Evolutionary conservation across 805 yeast species (phyloP).

Genomic region (Wickerhamomyces hampshirensis): DNA sequence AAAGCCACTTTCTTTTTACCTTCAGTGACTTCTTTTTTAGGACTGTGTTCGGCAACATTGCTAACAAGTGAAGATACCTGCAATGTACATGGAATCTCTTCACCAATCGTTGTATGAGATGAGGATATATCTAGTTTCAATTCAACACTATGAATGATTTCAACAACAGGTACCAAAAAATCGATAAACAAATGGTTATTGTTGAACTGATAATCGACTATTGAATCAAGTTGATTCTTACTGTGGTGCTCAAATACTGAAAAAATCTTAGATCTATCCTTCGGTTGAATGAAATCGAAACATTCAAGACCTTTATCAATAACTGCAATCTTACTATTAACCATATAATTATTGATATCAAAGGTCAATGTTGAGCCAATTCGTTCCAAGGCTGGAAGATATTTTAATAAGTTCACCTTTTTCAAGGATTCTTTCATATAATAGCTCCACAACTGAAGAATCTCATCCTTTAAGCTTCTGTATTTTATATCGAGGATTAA

Average conservation of each 20-base stretch:
- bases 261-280: not conserved
- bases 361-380: constrained; percentile 3
- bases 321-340: too few relatives aligned
- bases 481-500: constrained; percentile 41
- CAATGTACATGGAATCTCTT: constrained; percentile 47
- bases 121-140: constrained; percentile 27
- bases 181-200: constrained; percentile 35
- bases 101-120: constrained; percentile 53
- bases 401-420: constrained; percentile 12
- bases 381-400: constrained; percentile 19
- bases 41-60: not conserved
- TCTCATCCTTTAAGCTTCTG: constrained; percentile 43
- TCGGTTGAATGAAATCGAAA: constrained; percentile 1
- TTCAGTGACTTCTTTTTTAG: constrained; percentile 1
- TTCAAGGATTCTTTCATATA: constrained; percentile 13
- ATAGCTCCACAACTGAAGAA: constrained; percentile 25
- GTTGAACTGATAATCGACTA: not conserved
- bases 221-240: not conserved
- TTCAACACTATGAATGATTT: constrained; percentile 56
- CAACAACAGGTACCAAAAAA: constrained; percentile 59
- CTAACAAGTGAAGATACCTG: constrained; percentile 31
- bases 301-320: constrained; percentile 1
- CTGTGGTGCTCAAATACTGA: not conserved
- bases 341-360: constrained; percentile 5
- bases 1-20: constrained; percentile 20